These are phyloP conservation scores for Cruciata laevipes DNA, from an alignment of 257 asterid species.

Conservation along the genomic window DNA sequence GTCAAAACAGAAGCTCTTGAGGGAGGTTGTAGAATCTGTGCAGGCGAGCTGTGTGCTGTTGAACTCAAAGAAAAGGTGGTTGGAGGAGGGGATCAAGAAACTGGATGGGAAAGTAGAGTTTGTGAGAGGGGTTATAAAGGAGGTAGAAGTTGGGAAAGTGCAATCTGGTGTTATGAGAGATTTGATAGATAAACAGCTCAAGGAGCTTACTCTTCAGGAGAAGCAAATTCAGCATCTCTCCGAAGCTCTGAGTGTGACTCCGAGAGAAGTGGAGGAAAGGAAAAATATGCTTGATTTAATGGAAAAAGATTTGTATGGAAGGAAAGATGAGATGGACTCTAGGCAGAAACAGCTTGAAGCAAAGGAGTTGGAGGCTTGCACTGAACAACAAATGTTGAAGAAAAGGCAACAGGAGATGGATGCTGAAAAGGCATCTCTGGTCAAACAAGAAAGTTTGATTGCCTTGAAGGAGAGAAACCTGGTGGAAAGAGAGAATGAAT, in stretches of 20 bases:
- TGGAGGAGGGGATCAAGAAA: constrained; percentile 14
- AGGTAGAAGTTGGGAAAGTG: constrained; percentile 6
- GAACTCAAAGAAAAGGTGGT: neutral
- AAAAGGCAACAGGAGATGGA: too few relatives aligned
- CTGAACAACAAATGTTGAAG: too few relatives aligned
- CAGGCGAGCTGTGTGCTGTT: neutral
- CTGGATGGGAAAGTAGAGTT: constrained; percentile 14
- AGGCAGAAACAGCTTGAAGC: too few relatives aligned
- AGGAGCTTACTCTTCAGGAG: constrained; percentile 3
- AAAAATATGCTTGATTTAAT: too few relatives aligned
- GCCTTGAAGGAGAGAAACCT: too few relatives aligned
- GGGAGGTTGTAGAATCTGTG: constrained; percentile 8
- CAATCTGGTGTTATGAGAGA: neutral
- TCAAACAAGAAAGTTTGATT: too few relatives aligned
- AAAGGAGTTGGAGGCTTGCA: too few relatives aligned
- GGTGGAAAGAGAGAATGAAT: too few relatives aligned
- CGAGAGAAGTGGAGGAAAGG: constrained; percentile 11
- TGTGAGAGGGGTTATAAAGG: constrained; percentile 5
- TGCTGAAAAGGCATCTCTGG: too few relatives aligned
- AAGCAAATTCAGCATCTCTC: constrained; percentile 17
- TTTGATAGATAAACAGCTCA: constrained; percentile 9
- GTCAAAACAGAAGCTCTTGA: neutral
- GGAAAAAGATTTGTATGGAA: too few relatives aligned
- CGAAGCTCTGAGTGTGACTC: neutral
- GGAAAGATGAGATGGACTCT: too few relatives aligned